Evolutionary conservation across 2,329 filamentous ascomycete genomes (phyloP).

Genomic region (Hypoxylon sp.): DNA sequence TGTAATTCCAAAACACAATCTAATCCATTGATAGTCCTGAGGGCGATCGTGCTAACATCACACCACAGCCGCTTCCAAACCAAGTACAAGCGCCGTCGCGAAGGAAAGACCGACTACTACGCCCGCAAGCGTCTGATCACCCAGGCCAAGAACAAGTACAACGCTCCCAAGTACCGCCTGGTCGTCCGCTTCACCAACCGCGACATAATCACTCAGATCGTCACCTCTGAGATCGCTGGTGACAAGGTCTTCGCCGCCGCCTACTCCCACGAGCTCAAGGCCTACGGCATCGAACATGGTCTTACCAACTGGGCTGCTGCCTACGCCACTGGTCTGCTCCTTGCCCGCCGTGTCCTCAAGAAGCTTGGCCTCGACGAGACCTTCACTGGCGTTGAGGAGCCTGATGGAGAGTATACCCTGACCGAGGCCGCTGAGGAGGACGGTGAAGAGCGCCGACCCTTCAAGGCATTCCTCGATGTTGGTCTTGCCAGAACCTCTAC

Average conservation of each 20-base stretch:
- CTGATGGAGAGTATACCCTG: conserved; percentile 94
- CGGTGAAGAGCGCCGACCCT: conserved; percentile 94
- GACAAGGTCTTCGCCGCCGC: conserved; percentile 96
- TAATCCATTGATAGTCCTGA: conserved; percentile 4
- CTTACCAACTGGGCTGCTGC: conserved; percentile 99
- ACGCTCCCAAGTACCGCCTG: conserved; percentile 99
- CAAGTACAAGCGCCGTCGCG: conserved; percentile 97
- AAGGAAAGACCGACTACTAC: conserved; percentile 99
- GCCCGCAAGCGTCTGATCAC: conserved; percentile 99
- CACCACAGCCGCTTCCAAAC: conserved; percentile 92
- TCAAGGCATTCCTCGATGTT: conserved; percentile 99
- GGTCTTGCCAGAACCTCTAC: conserved; percentile 97
- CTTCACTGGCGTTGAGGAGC: conserved; percentile 96
- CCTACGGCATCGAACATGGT: conserved; percentile 98
- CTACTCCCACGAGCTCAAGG: conserved; percentile 97
- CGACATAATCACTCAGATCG: conserved; percentile 98
- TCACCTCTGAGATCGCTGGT: conserved; percentile 94
- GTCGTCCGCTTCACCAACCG: conserved; percentile 99
- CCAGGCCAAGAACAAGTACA: conserved; percentile 99
- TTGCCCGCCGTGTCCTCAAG: conserved; percentile 95
- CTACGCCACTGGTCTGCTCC: conserved; percentile 95
- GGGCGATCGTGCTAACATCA: conserved; percentile 45
- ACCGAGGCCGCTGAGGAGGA: conserved; percentile 95
- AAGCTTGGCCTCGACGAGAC: conserved; percentile 96
- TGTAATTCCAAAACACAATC: conserved; percentile 38